These are phyloP conservation scores for Cladosporium sp. DNA, from an alignment of 2,329 filamentous ascomycete species.

Conservation along the genomic window DNA sequence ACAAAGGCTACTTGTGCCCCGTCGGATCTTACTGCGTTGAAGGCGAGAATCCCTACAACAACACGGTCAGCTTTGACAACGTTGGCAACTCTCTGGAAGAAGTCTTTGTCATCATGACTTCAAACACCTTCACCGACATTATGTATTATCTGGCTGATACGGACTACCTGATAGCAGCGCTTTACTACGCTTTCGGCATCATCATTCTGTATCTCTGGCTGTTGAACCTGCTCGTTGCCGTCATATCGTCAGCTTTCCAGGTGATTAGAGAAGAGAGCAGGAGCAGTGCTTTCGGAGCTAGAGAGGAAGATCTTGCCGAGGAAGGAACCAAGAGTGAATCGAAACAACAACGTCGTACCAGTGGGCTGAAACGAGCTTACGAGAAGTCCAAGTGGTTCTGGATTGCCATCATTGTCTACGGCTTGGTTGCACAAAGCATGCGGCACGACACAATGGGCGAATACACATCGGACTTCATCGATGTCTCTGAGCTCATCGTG, in stretches of 20 bases:
- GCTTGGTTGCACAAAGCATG: constrained; percentile 70
- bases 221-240: constrained; percentile 87
- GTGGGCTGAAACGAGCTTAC: constrained; percentile 62
- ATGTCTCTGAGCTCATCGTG: constrained; percentile 65
- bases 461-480: constrained; percentile 57
- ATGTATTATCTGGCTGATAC: constrained; percentile 91
- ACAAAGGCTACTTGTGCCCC: constrained; percentile 87
- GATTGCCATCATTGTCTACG: constrained; percentile 73
- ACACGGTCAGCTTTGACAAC: constrained; percentile 91
- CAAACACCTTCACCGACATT: constrained; percentile 90
- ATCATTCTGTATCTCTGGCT: constrained; percentile 95
- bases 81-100: constrained; percentile 86
- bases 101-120: constrained; percentile 97
- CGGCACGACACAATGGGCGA: constrained; percentile 70
- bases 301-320: constrained; percentile 48
- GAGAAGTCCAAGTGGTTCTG: constrained; percentile 70
- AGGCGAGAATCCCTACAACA: constrained; percentile 69
- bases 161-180: constrained; percentile 77
- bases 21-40: constrained; percentile 76
- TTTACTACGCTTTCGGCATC: constrained; percentile 68
- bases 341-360: constrained; percentile 36
- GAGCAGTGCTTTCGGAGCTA: constrained; percentile 82
- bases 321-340: constrained; percentile 33
- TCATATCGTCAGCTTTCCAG: constrained; percentile 97
- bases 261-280: constrained; percentile 96